These are phyloP conservation scores for Trichoderma aggressivum DNA, from an alignment of 2,329 filamentous ascomycete genomes.

Conservation along the genomic window DNA sequence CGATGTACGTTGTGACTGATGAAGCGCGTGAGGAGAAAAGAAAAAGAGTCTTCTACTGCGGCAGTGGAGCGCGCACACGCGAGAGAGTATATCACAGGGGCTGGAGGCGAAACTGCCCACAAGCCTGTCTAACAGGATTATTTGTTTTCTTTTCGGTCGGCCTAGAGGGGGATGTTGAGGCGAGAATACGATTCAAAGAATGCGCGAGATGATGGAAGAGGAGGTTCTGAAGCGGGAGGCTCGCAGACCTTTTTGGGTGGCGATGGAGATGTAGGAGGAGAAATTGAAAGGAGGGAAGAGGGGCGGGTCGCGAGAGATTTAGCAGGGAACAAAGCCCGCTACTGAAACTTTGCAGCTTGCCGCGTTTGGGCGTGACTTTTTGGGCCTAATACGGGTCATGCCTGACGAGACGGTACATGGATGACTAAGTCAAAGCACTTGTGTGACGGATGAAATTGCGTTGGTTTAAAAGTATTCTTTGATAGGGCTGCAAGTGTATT, in stretches of 20 bases:
- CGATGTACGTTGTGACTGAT: slow-evolving; percentile 19
- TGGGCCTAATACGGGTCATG: neutral
- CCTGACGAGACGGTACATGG: neutral
- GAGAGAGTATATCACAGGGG: slow-evolving; percentile 21
- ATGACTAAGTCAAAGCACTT: neutral
- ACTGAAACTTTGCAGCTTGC: slow-evolving; percentile 11
- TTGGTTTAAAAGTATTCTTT: neutral
- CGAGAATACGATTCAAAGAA: slow-evolving; percentile 2
- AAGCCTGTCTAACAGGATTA: slow-evolving; percentile 6
- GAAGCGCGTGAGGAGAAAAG: slow-evolving; percentile 19
- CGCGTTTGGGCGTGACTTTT: slow-evolving; percentile 5
- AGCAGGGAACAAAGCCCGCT: neutral
- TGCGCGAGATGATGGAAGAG: neutral
- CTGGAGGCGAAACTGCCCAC: slow-evolving; percentile 15
- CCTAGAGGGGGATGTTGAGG: neutral
- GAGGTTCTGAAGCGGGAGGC: neutral
- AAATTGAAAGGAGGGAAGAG: slow-evolving; percentile 18
- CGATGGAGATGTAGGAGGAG: slow-evolving; percentile 18
- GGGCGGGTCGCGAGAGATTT: slow-evolving; percentile 14
- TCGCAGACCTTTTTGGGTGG: neutral
- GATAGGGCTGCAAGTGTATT: neutral
- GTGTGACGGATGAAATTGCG: neutral
- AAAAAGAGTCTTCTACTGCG: slow-evolving; percentile 24
- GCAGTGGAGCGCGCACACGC: slow-evolving; percentile 19
- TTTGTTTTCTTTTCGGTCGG: slow-evolving; percentile 7